Evolutionary conservation across 805 yeast species (phyloP).

Genomic region (Pichia paraexigua): DNA sequence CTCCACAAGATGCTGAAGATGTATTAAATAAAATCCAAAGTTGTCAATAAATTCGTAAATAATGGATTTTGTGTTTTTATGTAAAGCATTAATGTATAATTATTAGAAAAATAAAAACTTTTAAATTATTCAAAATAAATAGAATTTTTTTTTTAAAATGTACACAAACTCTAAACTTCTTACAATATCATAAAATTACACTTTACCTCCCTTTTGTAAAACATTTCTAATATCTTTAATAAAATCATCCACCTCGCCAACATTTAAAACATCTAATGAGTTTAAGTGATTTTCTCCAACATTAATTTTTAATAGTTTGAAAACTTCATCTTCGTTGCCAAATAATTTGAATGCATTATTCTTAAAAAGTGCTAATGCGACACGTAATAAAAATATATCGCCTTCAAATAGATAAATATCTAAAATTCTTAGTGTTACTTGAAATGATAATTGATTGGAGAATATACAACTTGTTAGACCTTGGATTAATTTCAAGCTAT

Average conservation of each 20-base stretch:
- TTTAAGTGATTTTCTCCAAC: constrained; percentile 12
- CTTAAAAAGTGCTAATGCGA: constrained; percentile 44
- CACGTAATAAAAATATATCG: constrained; percentile 45
- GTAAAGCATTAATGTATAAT: not conserved
- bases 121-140: not conserved
- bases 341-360: constrained; percentile 43
- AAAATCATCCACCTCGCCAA: constrained; percentile 45
- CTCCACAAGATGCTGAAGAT: constrained; percentile 56
- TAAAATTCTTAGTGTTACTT: constrained; percentile 40
- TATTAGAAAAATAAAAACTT: not conserved
- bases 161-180: not conserved
- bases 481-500: constrained; percentile 36
- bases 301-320: constrained; percentile 23
- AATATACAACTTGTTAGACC: constrained; percentile 39
- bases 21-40: constrained; percentile 30
- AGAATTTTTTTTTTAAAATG: not conserved
- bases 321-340: constrained; percentile 42
- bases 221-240: constrained; percentile 34
- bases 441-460: constrained; percentile 37
- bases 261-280: constrained; percentile 32
- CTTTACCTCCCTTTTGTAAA: constrained; percentile 19
- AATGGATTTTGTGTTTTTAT: not conserved
- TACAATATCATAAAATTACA: not conserved
- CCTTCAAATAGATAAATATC: constrained; percentile 60
- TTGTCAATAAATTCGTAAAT: constrained; percentile 14